Evolutionary conservation across 306 rosid species (phyloP).

Genomic region (Vigna unguiculata): DNA sequence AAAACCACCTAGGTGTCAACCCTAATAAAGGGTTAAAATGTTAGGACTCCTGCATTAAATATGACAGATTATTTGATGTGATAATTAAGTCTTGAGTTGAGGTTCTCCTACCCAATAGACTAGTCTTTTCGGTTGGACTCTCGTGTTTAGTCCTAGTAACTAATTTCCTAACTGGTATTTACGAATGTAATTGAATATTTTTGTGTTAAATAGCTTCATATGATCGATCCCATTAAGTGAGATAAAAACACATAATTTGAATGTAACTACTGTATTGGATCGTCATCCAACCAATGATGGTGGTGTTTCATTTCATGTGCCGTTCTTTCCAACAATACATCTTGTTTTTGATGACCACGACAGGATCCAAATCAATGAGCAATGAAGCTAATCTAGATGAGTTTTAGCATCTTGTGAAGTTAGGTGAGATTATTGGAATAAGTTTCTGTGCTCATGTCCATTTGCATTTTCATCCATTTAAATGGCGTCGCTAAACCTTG

Average conservation of each 20-base stretch:
- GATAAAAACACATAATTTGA: neutral
- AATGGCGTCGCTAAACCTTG: neutral
- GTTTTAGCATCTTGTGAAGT: conserved; percentile 5
- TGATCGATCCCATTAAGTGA: neutral
- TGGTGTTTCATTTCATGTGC: neutral
- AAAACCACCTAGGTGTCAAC: too few relatives aligned
- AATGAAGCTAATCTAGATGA: conserved; percentile 28
- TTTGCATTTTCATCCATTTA: conserved; percentile 21
- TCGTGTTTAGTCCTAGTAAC: too few relatives aligned
- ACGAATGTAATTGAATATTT: neutral
- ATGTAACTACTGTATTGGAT: neutral
- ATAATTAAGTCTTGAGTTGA: too few relatives aligned
- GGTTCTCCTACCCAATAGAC: too few relatives aligned
- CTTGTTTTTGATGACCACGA: neutral
- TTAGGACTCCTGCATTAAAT: too few relatives aligned
- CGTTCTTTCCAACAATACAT: neutral
- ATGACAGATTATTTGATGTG: too few relatives aligned
- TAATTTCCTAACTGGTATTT: neutral
- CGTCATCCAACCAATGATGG: neutral
- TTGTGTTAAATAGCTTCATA: neutral
- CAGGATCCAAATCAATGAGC: neutral
- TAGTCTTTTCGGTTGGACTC: too few relatives aligned
- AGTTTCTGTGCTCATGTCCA: conserved; percentile 14
- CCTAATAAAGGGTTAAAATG: too few relatives aligned
- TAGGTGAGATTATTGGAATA: neutral